Evolutionary conservation across 1,284 basidiomycete genomes (phyloP).

Genomic region (Melampsora larici-populina): DNA sequence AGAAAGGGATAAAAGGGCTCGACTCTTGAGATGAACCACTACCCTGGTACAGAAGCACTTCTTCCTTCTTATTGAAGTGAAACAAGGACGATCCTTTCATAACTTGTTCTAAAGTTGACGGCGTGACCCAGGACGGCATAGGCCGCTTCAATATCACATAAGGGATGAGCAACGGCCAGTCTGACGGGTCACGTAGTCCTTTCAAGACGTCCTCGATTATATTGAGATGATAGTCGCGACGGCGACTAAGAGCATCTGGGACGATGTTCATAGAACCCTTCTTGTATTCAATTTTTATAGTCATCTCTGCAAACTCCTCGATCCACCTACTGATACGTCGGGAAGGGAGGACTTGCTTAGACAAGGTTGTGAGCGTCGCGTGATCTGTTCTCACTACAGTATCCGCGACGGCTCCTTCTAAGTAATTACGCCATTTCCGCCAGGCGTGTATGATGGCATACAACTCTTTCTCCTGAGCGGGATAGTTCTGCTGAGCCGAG

Average conservation of each 20-base stretch:
- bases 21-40: neutral
- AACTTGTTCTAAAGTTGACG: neutral
- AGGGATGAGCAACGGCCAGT: conserved; percentile 5
- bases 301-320: conserved; percentile 54
- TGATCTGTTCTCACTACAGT: conserved; percentile 57
- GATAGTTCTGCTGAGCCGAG: conserved; percentile 43
- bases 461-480: conserved; percentile 44
- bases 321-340: conserved; percentile 54
- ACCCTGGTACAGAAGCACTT: neutral
- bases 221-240: neutral
- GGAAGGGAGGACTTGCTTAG: conserved; percentile 54
- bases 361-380: conserved; percentile 55
- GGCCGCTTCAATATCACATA: neutral
- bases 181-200: neutral
- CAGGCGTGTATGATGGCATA: conserved; percentile 44
- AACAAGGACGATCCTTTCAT: neutral
- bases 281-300: conserved; percentile 53
- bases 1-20: neutral
- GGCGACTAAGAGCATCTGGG: conserved; percentile 54
- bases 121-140: neutral
- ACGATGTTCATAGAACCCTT: conserved; percentile 55
- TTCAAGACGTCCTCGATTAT: neutral
- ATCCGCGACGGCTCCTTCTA: conserved; percentile 46
- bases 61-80: neutral
- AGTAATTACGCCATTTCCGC: conserved; percentile 38